Conservation (phyloP, 179 eudicot species). For the Pouteria campechiana region DNA sequence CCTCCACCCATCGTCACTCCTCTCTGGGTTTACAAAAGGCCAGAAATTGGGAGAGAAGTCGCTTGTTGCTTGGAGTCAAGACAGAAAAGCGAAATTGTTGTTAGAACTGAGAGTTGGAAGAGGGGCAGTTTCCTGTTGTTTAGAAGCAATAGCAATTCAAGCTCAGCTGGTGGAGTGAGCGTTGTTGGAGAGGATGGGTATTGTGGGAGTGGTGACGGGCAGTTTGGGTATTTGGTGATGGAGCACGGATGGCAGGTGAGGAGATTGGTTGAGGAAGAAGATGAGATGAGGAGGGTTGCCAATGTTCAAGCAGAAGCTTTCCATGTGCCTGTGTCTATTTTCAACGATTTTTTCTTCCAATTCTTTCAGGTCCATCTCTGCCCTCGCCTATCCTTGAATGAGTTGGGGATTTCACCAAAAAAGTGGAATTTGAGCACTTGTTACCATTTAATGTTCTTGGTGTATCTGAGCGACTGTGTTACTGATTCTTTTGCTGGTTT, state of each 20-base stretch:
- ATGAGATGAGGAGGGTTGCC: slow-evolving; percentile 67
- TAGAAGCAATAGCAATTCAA: too few species aligned
- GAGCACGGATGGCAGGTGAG: slow-evolving; percentile 81
- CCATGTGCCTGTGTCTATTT: slow-evolving; percentile 47
- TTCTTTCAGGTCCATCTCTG: slow-evolving; percentile 64
- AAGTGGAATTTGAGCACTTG: background rate
- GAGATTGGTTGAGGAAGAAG: slow-evolving; percentile 51
- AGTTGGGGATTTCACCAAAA: background rate
- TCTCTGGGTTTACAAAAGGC: too few species aligned
- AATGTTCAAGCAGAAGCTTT: slow-evolving; percentile 78
- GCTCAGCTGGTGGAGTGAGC: background rate
- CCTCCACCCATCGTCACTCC: too few species aligned
- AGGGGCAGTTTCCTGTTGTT: too few species aligned
- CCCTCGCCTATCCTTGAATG: background rate
- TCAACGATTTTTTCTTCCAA: slow-evolving; percentile 60
- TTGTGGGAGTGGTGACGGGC: slow-evolving; percentile 7
- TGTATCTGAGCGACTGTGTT: too few species aligned
- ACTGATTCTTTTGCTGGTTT: too few species aligned
- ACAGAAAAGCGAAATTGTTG: too few species aligned
- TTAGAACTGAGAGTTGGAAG: too few species aligned
- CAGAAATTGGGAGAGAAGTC: too few species aligned
- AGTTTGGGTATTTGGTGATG: slow-evolving; percentile 35
- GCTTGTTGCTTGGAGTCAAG: too few species aligned
- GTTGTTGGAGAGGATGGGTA: background rate
- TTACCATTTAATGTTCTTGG: background rate